Evolutionary conservation across 352 stramenopile species (phyloP), one percentile per base, ranked within the genome.

Genomic region (Pythium grandisporangium): DNA sequence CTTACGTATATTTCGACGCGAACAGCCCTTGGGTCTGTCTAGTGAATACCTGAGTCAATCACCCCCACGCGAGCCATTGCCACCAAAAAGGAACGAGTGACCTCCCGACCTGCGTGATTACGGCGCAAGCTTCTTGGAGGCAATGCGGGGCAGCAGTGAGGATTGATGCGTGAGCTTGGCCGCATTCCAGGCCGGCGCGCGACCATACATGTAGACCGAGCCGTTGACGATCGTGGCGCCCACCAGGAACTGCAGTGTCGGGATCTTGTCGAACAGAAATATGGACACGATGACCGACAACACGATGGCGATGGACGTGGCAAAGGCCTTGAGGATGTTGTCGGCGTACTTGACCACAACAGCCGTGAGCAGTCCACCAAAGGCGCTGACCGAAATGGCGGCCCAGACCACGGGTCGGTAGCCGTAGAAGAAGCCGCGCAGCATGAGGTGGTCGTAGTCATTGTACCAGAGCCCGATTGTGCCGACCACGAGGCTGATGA

Each of bases 311-410:
- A 93, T 87, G 7, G 79, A 89, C 30, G 79, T 93, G 2, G 76
- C 76, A 34, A 93, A 93, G 13, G 70, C 78, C 59, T 93, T 93
- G 51, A 93, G 53, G 45, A 93, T 85, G 46, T 93, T 93, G 58
- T 93, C 79, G 16, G 79, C 77, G 44, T 90, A 93, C 47, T 89
- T 89, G 46, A 93, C 77, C 17, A 93, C 79, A 5, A 89, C 73
- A 12, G 79, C 79, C 5, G 77, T 90, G 33, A 93, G 66, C 37
- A 93, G 48, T 0, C 79, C 79, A 24, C 79, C 79, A 29, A 88
- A 77, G 8, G 76, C 79, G 26, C 70, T 80, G 32, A 83, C 53
- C 21, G 39, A 42, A 24, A 93, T 86, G 14, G 76, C 75, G 16
- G 64, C 69, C 70, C 75, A 93, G 5, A 86, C 75, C 8, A 89